Evolutionary conservation across 75 land plant species (phyloP).

Genomic region (Selaginella moellendorffii): DNA sequence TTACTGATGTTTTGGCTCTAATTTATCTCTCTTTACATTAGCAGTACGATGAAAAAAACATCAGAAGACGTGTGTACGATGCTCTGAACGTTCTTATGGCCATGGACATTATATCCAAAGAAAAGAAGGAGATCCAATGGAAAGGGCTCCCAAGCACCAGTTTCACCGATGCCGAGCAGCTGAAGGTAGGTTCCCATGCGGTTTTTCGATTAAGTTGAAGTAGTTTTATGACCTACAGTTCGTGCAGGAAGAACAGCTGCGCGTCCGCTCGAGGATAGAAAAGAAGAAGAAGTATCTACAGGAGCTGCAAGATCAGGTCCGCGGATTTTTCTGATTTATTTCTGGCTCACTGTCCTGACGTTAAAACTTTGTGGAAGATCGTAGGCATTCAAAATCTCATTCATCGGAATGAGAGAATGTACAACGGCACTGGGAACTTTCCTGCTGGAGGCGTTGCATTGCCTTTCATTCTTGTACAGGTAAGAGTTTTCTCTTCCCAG

Average conservation of each 20-base stretch:
- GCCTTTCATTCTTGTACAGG: slow-evolving; percentile 21
- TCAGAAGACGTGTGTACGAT: slow-evolving; percentile 27
- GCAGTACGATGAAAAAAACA: slow-evolving; percentile 27
- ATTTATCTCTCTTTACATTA: slow-evolving; percentile 10
- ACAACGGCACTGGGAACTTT: slow-evolving; percentile 6
- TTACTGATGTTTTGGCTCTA: neutral
- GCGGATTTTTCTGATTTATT: neutral
- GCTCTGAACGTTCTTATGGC: slow-evolving; percentile 31
- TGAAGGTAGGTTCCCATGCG: slow-evolving; percentile 14
- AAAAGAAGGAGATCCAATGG: slow-evolving; percentile 30
- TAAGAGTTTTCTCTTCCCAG: neutral
- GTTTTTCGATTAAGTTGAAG: neutral
- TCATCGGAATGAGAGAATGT: slow-evolving; percentile 10
- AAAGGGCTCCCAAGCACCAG: slow-evolving; percentile 23
- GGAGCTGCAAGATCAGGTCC: slow-evolving; percentile 27
- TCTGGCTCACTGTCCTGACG: slow-evolving; percentile 9
- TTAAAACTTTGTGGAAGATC: slow-evolving; percentile 2
- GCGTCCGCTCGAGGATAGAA: slow-evolving; percentile 16
- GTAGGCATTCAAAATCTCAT: slow-evolving; percentile 5
- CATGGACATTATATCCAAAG: slow-evolving; percentile 27
- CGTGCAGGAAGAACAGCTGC: slow-evolving; percentile 15
- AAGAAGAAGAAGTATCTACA: slow-evolving; percentile 19
- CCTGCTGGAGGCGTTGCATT: slow-evolving; percentile 14
- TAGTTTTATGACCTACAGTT: too few species aligned
- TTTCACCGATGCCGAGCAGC: slow-evolving; percentile 12